A percentile compares a stretch with the other conserved stretches of the same genome.
Evolutionary conservation across 192 early-diverging fungal genomes (phyloP).

Genomic region (Backusella sp.): DNA sequence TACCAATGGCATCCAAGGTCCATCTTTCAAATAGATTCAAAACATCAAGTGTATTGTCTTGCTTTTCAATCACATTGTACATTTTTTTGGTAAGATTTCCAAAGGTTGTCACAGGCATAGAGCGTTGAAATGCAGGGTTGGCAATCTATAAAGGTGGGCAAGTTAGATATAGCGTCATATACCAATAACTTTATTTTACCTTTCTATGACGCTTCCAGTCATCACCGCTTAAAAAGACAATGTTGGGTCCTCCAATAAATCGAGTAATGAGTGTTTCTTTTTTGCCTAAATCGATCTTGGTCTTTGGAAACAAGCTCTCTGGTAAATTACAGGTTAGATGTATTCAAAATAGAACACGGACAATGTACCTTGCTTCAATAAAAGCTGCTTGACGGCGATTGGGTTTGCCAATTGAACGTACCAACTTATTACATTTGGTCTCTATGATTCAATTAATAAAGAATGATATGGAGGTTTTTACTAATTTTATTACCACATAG

Average conservation of each 20-base stretch:
- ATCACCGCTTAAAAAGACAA: neutral
- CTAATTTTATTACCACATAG: neutral
- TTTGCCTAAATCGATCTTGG: neutral
- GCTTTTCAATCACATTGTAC: slow-evolving; percentile 7
- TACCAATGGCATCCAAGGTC: slow-evolving; percentile 58
- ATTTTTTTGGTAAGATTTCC: neutral
- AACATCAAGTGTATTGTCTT: neutral
- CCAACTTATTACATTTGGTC: neutral
- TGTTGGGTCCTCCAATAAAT: neutral
- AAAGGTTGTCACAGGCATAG: slow-evolving; percentile 15
- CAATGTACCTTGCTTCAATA: slow-evolving; percentile 1
- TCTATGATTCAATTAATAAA: neutral
- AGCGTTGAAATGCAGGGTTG: slow-evolving; percentile 16
- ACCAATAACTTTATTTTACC: neutral
- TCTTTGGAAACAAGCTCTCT: neutral
- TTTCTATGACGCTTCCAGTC: slow-evolving; percentile 25
- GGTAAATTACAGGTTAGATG: neutral
- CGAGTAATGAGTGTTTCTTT: neutral
- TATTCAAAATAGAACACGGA: no score
- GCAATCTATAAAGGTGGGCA: neutral
- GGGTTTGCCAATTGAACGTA: slow-evolving; percentile 4
- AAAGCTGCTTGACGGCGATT: slow-evolving; percentile 11
- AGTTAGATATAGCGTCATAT: neutral
- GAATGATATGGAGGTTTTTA: no score
- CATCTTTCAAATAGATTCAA: slow-evolving; percentile 23